Conservation (phyloP, 345 rosid species). For the Sonneratia caseolaris region DNA sequence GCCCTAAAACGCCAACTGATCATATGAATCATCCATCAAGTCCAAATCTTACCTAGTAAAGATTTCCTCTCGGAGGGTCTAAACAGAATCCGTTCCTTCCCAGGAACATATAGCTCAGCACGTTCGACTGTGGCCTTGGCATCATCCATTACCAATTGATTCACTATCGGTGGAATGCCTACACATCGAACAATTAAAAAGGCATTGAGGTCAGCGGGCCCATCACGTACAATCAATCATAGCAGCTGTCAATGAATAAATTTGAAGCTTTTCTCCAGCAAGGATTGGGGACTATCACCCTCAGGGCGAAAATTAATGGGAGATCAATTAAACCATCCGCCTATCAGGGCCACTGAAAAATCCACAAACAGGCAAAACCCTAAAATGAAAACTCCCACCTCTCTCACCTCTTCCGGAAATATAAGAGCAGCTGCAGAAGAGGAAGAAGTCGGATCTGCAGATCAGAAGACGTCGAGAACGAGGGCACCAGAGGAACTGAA, state of each 20-base stretch:
- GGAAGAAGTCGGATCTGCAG: background rate
- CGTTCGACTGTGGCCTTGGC: background rate
- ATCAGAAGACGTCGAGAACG: background rate
- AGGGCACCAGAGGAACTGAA: background rate
- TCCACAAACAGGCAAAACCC: background rate
- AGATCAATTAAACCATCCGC: background rate
- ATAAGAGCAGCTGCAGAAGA: background rate
- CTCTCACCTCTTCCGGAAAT: background rate
- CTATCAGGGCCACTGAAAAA: background rate
- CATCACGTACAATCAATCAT: background rate
- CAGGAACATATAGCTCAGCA: slow-evolving; percentile 21
- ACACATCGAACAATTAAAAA: background rate
- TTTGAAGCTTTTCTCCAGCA: background rate
- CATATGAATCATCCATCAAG: background rate
- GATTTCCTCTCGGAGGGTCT: slow-evolving; percentile 49
- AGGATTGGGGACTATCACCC: background rate
- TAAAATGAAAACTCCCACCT: background rate
- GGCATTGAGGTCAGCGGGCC: background rate
- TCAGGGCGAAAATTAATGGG: background rate
- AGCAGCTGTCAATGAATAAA: background rate
- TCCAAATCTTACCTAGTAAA: slow-evolving; percentile 26
- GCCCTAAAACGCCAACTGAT: background rate
- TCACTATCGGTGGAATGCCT: background rate
- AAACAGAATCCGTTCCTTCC: slow-evolving; percentile 36
- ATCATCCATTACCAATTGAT: background rate